Percentiles rank a stretch among this genome's conserved stretches.
phyloP scores from a whole-genome alignment of 2,329 filamentous ascomycete genomes.

The Stromatinia cepivora region DNA sequence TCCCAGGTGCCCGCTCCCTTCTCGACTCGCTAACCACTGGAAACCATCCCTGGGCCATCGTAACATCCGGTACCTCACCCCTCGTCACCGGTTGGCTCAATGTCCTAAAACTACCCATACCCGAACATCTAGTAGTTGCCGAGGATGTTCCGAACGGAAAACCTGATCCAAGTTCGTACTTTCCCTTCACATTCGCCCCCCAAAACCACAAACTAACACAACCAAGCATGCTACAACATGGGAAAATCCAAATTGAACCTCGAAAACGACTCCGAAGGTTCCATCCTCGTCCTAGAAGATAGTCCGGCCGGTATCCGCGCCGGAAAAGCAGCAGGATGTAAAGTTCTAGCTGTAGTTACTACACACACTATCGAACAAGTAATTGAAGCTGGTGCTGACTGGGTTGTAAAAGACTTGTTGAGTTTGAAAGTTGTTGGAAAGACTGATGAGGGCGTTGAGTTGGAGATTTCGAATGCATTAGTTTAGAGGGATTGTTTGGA shows the following conservation, averaged over 20 bases:
- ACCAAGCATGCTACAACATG: slow-evolving; percentile 62
- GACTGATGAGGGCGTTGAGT: slow-evolving; percentile 44
- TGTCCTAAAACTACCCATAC: slow-evolving; percentile 63
- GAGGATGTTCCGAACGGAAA: slow-evolving; percentile 76
- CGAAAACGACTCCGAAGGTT: slow-evolving; percentile 28
- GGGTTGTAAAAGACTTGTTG: slow-evolving; percentile 65
- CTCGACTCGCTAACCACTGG: slow-evolving; percentile 64
- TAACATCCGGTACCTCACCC: slow-evolving; percentile 68
- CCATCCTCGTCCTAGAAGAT: slow-evolving; percentile 66
- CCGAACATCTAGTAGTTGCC: slow-evolving; percentile 68
- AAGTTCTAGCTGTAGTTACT: slow-evolving; percentile 65
- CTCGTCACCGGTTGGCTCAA: slow-evolving; percentile 73
- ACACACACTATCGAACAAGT: slow-evolving; percentile 63
- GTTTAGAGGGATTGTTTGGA: not conserved
- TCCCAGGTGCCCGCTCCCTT: slow-evolving; percentile 76
- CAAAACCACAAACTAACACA: not conserved
- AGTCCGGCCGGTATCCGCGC: slow-evolving; percentile 67
- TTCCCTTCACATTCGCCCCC: no score
- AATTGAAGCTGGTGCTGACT: slow-evolving; percentile 64
- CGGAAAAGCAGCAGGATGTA: slow-evolving; percentile 70
- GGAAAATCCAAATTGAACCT: slow-evolving; percentile 63
- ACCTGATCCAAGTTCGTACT: slow-evolving; percentile 58
- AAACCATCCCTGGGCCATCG: slow-evolving; percentile 73
- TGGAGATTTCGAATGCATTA: slow-evolving; percentile 37
- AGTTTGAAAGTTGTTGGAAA: slow-evolving; percentile 56